phyloP scores from a whole-genome alignment of 352 stramenopile genomes.

The Globisporangium megalacanthum region DNA sequence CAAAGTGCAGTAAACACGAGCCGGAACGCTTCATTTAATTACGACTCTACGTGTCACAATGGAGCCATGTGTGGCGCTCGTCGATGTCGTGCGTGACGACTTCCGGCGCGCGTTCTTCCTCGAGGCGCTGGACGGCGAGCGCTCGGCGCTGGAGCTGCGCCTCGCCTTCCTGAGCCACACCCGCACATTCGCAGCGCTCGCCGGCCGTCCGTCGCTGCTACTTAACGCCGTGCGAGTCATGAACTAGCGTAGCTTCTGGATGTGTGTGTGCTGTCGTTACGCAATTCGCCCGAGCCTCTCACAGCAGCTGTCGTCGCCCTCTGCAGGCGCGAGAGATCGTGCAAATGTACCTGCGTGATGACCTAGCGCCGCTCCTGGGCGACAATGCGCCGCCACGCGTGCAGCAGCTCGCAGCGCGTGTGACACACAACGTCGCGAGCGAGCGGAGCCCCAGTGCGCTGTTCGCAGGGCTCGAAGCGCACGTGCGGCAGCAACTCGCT shows the following conservation, averaged over 20 bases:
- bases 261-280: background rate
- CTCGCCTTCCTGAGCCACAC: constrained; percentile 53
- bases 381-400: constrained; percentile 13
- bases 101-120: constrained; percentile 57
- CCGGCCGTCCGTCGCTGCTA: constrained; percentile 36
- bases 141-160: constrained; percentile 43
- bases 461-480: constrained; percentile 53
- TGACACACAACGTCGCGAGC: constrained; percentile 23
- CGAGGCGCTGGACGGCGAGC: constrained; percentile 47
- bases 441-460: constrained; percentile 41
- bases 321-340: constrained; percentile 44
- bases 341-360: constrained; percentile 24
- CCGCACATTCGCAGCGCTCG: constrained; percentile 53
- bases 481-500: constrained; percentile 41
- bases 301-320: background rate
- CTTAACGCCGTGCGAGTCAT: constrained; percentile 25
- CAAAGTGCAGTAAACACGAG: too few species aligned
- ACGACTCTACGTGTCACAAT: too few species aligned
- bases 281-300: background rate
- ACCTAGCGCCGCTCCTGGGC: constrained; percentile 21
- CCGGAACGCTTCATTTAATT: too few species aligned
- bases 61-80: constrained; percentile 31
- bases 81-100: constrained; percentile 48
- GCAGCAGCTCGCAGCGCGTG: constrained; percentile 21
- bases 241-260: background rate